Evolutionary conservation across 108 stramenopile genomes (phyloP).

Genomic region (Nannochloropsis oceanica): DNA sequence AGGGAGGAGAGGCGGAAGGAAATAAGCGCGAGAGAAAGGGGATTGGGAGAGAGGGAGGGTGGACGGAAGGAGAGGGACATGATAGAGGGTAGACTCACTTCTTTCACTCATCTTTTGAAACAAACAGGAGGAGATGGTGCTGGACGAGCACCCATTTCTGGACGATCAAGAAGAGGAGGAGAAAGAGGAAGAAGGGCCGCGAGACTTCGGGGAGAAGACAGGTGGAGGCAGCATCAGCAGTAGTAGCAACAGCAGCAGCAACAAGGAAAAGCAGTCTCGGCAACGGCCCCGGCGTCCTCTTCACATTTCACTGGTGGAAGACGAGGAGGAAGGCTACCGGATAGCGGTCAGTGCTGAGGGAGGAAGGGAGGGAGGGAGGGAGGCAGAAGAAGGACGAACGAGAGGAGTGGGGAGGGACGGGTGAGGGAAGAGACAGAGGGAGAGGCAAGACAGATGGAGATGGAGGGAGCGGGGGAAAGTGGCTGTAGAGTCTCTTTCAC

Average conservation of each 20-base stretch:
- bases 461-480: no score
- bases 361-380: neutral
- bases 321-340: neutral
- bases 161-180: no score
- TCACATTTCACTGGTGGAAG: neutral
- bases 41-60: no score
- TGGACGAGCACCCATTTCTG: neutral
- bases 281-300: neutral
- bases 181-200: neutral
- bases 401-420: neutral
- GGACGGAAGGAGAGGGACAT: no score
- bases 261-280: neutral
- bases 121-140: neutral
- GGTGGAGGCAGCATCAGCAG: neutral
- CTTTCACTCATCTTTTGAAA: no score
- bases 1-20: no score
- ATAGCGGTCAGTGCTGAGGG: neutral
- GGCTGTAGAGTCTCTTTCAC: no score
- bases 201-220: no score
- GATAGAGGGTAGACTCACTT: no score
- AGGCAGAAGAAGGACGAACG: neutral
- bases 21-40: no score
- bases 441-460: neutral
- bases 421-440: neutral
- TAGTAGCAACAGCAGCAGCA: neutral